A percentile compares a stretch with the other conserved stretches of the same genome.
These are phyloP conservation scores for Lecanicillium sp. DNA, from an alignment of 2,329 filamentous ascomycete species.

Conservation along the genomic window DNA sequence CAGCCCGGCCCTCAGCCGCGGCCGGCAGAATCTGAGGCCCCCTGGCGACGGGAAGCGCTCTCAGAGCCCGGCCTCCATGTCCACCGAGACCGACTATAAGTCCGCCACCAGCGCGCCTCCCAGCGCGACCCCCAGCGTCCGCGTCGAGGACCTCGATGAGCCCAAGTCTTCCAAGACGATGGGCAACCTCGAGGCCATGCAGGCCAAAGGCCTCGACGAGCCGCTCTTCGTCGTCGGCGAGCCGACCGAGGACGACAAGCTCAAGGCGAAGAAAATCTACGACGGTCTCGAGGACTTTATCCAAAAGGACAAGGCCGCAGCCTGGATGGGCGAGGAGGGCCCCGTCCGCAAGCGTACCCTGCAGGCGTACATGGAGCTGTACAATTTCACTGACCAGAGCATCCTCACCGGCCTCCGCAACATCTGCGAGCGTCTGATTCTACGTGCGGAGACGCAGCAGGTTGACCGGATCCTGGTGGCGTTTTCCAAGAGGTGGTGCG, in stretches of 20 bases:
- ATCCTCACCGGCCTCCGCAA: constrained; percentile 72
- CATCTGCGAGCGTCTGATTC: constrained; percentile 72
- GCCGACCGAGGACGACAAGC: constrained; percentile 62
- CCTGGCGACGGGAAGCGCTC: constrained; percentile 36
- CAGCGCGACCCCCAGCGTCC: constrained; percentile 40
- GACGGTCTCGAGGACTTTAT: constrained; percentile 80
- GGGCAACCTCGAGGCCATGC: constrained; percentile 25
- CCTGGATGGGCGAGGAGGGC: constrained; percentile 79
- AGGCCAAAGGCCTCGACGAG: constrained; percentile 46
- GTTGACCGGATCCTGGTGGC: constrained; percentile 90
- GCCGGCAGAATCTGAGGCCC: constrained; percentile 34
- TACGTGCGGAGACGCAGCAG: constrained; percentile 92
- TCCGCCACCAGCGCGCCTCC: constrained; percentile 34
- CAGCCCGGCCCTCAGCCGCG: constrained; percentile 30
- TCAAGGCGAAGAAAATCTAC: constrained; percentile 76
- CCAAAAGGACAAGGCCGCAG: constrained; percentile 70
- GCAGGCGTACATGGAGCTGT: constrained; percentile 84
- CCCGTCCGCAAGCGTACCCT: constrained; percentile 52
- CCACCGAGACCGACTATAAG: constrained; percentile 35
- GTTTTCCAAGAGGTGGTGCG: constrained; percentile 85
- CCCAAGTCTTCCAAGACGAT: constrained; percentile 27
- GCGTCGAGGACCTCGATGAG: constrained; percentile 35
- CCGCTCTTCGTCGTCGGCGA: constrained; percentile 53
- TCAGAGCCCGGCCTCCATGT: constrained; percentile 29
- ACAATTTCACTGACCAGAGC: constrained; percentile 77